A percentile compares a stretch with the other conserved stretches of the same genome.
These are phyloP conservation scores for Alnus rubra DNA, from an alignment of 306 rosid genomes.

Conservation along the genomic window DNA sequence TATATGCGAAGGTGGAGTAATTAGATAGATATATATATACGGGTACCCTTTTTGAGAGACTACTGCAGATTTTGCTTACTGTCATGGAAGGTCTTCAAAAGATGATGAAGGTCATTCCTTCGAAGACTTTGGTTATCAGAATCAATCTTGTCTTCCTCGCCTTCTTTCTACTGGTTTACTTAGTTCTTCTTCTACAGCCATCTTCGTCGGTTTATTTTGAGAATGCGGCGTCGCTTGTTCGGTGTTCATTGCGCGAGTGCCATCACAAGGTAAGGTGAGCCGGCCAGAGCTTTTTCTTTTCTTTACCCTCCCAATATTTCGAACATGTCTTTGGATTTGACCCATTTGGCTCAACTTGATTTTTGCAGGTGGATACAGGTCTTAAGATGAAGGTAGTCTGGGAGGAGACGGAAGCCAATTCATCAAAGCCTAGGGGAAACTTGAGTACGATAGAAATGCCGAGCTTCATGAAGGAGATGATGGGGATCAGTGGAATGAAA, in stretches of 20 bases:
- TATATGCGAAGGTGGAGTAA: conserved; percentile 10
- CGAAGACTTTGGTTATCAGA: conserved; percentile 70
- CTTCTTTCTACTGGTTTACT: conserved; percentile 56
- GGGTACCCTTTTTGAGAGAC: conserved; percentile 31
- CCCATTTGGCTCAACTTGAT: conserved; percentile 7
- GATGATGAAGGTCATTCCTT: conserved; percentile 58
- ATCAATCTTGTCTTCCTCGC: conserved; percentile 70
- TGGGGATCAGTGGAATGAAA: conserved; percentile 45
- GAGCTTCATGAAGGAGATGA: conserved; percentile 46
- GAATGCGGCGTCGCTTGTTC: conserved; percentile 66
- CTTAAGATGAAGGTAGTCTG: conserved; percentile 60
- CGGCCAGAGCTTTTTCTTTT: not conserved
- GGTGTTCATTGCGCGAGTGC: conserved; percentile 78
- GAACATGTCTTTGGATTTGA: not conserved
- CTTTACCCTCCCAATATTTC: not conserved
- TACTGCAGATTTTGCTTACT: not conserved
- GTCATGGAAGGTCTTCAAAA: conserved; percentile 58
- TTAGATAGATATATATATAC: conserved; percentile 25
- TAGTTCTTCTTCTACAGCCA: conserved; percentile 75
- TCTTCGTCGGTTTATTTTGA: conserved; percentile 62
- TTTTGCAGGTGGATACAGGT: conserved; percentile 46
- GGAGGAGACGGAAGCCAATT: conserved; percentile 39
- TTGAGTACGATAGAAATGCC: conserved; percentile 55
- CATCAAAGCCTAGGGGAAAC: conserved; percentile 33
- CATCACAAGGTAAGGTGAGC: conserved; percentile 99